phyloP scores from a whole-genome alignment of 768 basidiomycete species.

The Udeniomyces megalosporus region DNA sequence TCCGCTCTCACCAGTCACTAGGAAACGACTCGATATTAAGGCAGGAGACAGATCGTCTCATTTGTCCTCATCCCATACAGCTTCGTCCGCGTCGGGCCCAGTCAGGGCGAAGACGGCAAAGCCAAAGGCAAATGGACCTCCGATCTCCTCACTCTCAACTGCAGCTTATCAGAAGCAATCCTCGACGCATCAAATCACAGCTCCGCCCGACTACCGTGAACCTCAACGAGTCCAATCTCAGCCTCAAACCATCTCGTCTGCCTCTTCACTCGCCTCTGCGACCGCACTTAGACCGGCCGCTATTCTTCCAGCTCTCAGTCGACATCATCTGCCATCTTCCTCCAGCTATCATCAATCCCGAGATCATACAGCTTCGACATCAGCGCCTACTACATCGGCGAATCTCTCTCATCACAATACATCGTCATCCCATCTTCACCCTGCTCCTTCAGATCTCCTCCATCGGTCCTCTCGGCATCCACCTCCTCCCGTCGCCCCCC shows the following conservation, averaged over 20 bases:
- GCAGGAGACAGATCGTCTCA: neutral
- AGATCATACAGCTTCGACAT: neutral
- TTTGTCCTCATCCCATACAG: no score
- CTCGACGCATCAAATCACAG: no score
- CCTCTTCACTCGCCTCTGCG: no score
- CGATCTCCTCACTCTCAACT: no score
- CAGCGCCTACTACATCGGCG: neutral
- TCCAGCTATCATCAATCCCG: no score
- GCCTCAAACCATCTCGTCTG: no score
- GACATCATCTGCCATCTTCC: neutral
- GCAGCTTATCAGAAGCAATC: no score
- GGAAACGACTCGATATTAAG: slow-evolving; percentile 52
- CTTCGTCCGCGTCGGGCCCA: neutral
- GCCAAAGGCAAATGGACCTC: no score
- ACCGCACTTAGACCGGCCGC: neutral
- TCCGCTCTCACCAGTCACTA: slow-evolving; percentile 58
- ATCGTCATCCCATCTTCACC: neutral
- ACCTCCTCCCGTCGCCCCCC: neutral
- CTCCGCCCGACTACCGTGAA: no score
- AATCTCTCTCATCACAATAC: no score
- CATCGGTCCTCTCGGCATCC: neutral
- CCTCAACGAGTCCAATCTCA: no score
- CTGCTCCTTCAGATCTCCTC: neutral
- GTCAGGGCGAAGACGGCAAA: no score
- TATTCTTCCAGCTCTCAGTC: neutral